These are phyloP conservation scores for Coprinellus micaceus DNA, from an alignment of 768 basidiomycete species.

Conservation along the genomic window DNA sequence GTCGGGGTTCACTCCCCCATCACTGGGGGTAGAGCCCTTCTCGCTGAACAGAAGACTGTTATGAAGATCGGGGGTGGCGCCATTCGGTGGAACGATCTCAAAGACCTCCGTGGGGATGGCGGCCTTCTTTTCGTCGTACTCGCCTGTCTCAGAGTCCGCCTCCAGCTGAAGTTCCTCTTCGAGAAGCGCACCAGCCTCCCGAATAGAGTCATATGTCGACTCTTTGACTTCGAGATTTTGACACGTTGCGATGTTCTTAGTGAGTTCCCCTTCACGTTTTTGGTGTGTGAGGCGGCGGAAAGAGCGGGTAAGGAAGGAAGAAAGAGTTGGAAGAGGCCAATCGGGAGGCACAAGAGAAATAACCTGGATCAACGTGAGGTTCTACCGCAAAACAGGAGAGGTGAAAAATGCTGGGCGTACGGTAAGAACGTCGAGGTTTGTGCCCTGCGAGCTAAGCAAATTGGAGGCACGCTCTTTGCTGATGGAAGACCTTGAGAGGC, in stretches of 20 bases:
- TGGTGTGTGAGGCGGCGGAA: conserved; percentile 72
- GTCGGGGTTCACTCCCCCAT: neutral
- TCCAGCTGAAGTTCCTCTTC: conserved; percentile 6
- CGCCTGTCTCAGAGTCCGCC: neutral
- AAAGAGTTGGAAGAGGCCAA: conserved; percentile 72
- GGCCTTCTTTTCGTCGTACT: conserved; percentile 4
- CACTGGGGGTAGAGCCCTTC: neutral
- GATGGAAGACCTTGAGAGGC: conserved; percentile 20
- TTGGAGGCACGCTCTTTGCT: conserved; percentile 58
- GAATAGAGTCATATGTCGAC: conserved; percentile 3
- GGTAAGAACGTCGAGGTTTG: conserved; percentile 72
- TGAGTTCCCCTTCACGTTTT: conserved; percentile 64
- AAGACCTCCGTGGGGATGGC: neutral
- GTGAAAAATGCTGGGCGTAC: too few relatives aligned
- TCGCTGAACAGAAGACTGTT: neutral
- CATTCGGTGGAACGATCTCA: neutral
- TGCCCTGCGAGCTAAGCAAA: conserved; percentile 76
- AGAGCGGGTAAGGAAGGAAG: conserved; percentile 76
- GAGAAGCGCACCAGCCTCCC: conserved; percentile 6
- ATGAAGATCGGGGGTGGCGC: neutral
- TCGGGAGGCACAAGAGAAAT: conserved; percentile 63
- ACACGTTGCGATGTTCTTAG: conserved; percentile 74
- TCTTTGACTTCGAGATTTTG: conserved; percentile 54
- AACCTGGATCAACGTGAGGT: too few relatives aligned
- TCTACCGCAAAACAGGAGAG: too few relatives aligned